phyloP scores from a whole-genome alignment of 176 grass and related monocot genomes.

The Zoysia pacifica region DNA sequence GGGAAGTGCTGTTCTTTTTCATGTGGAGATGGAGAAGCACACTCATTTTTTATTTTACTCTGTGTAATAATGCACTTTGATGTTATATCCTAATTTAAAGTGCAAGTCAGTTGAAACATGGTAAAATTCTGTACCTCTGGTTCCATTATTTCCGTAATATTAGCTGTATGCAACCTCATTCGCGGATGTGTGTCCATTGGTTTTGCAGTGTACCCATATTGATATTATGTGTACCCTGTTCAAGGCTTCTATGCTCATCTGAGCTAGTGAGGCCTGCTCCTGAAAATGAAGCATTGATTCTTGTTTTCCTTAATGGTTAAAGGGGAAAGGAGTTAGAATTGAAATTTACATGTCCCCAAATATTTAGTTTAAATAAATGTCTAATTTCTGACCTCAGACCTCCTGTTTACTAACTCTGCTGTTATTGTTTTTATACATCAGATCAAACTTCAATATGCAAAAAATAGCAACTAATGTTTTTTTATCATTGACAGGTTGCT shows the following conservation, averaged over 20 bases:
- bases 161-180: constrained; percentile 12
- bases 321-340: neutral
- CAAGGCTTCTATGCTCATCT: neutral
- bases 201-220: constrained; percentile 9
- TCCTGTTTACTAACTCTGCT: constrained; percentile 1
- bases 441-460: constrained; percentile 18
- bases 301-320: neutral
- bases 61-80: neutral
- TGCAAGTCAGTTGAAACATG: constrained; percentile 29
- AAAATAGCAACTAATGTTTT: constrained; percentile 37
- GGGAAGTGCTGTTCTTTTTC: neutral
- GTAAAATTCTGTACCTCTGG: neutral
- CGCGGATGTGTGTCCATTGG: neutral
- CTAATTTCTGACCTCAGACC: constrained; percentile 1
- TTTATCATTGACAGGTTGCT: constrained; percentile 72
- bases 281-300: constrained; percentile 6
- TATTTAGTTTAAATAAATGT: neutral
- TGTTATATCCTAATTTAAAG: constrained; percentile 15
- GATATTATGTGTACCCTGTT: neutral
- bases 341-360: constrained; percentile 13
- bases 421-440: constrained; percentile 18
- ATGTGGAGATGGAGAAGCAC: neutral
- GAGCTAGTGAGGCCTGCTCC: neutral
- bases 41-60: neutral
- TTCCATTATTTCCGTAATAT: neutral